phyloP scores from a whole-genome alignment of 768 basidiomycete genomes.

The Sutorius australiensis region DNA sequence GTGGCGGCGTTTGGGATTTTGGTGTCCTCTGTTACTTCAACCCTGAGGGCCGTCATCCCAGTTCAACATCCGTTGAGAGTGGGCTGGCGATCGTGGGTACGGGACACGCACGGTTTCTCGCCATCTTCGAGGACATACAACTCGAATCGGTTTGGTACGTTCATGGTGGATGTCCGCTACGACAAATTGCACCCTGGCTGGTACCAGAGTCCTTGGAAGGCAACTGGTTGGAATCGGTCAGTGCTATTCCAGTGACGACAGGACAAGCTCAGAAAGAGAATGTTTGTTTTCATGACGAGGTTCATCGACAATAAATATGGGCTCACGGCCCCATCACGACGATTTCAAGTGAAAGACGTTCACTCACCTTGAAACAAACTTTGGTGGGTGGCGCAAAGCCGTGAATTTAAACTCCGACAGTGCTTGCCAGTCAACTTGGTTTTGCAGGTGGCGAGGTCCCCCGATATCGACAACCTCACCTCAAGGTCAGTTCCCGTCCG shows the following conservation, averaged over 20 bases:
- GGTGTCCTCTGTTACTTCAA: slow-evolving; percentile 91
- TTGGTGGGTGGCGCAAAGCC: slow-evolving; percentile 16
- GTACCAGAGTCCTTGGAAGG: neutral
- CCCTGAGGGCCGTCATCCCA: slow-evolving; percentile 43
- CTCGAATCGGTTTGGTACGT: slow-evolving; percentile 92
- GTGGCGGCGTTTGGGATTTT: slow-evolving; percentile 98
- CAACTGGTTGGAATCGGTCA: slow-evolving; percentile 7
- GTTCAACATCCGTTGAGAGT: neutral
- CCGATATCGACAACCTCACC: slow-evolving; percentile 45
- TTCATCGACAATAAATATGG: slow-evolving; percentile 76
- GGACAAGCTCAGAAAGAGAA: slow-evolving; percentile 40
- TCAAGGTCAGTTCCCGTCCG: slow-evolving; percentile 61
- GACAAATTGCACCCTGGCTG: neutral
- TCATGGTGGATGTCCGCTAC: slow-evolving; percentile 48
- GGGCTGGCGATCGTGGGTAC: neutral
- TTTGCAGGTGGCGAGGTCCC: slow-evolving; percentile 24
- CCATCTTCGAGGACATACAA: slow-evolving; percentile 89
- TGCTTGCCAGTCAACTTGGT: slow-evolving; percentile 4
- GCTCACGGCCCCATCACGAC: slow-evolving; percentile 49
- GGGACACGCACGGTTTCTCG: slow-evolving; percentile 79
- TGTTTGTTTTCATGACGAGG: slow-evolving; percentile 45
- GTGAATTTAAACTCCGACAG: slow-evolving; percentile 26
- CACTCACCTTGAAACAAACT: slow-evolving; percentile 12
- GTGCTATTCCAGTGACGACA: neutral
- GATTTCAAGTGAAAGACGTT: neutral